Conservation (phyloP, 2,329 filamentous ascomycete genomes). For the Emergomyces orientalis region DNA sequence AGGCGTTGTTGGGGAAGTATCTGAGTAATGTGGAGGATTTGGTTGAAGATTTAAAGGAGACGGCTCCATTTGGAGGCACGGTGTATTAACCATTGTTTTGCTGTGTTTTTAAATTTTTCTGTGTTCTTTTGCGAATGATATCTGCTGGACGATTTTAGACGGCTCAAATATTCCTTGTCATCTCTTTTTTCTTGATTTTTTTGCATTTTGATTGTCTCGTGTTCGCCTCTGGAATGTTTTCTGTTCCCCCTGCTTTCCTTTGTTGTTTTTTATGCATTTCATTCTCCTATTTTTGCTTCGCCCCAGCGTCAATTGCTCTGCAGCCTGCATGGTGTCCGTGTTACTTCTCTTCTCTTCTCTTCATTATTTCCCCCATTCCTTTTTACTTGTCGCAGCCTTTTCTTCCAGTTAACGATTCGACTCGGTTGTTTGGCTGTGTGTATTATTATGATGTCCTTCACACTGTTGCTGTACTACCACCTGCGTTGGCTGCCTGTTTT, state of each 20-base stretch:
- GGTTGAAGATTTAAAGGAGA: conserved; percentile 72
- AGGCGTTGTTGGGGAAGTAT: conserved; percentile 64
- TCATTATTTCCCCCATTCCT: no score
- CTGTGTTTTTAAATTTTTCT: background rate
- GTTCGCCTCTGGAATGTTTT: background rate
- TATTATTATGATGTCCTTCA: background rate
- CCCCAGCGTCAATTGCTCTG: background rate
- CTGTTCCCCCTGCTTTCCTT: background rate
- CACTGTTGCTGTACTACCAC: background rate
- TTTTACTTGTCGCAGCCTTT: background rate
- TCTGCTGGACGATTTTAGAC: background rate
- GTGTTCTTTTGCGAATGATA: background rate
- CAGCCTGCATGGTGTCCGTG: background rate
- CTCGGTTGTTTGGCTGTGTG: background rate
- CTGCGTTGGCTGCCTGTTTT: background rate
- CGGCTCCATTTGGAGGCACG: conserved; percentile 59
- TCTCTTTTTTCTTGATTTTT: background rate
- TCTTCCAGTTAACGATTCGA: background rate
- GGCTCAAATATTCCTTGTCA: background rate
- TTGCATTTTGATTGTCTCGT: background rate
- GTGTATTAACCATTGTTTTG: conserved; percentile 23
- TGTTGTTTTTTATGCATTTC: background rate
- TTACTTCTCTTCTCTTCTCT: background rate
- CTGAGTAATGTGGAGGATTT: conserved; percentile 76
- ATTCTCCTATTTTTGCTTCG: background rate